These are phyloP conservation scores for Dactylis glomerata DNA, from an alignment of 176 grass and related monocot species.

Conservation along the genomic window DNA sequence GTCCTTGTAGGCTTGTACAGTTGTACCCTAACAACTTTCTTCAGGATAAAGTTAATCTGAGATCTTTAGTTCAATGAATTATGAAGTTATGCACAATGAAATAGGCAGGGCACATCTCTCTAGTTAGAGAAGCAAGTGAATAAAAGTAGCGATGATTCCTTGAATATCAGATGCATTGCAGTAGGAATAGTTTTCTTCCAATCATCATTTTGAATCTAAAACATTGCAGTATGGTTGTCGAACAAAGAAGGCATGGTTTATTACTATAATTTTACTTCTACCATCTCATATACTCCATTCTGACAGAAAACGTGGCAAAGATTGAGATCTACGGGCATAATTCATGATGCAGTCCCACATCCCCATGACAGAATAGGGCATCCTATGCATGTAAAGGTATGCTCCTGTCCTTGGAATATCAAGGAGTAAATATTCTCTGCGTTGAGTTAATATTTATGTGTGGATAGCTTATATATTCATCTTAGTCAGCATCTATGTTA, in stretches of 20 bases:
- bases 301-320: conserved; percentile 89
- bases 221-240: background rate
- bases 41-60: background rate
- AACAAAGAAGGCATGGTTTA: background rate
- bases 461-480: background rate
- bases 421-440: background rate
- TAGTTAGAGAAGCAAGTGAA: conserved; percentile 1
- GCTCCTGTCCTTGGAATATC: background rate
- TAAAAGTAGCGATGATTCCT: background rate
- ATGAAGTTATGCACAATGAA: background rate
- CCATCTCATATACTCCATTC: conserved; percentile 18
- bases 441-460: background rate
- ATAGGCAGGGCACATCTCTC: background rate
- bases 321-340: conserved; percentile 54
- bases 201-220: background rate
- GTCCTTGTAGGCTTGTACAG: background rate
- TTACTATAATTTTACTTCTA: background rate
- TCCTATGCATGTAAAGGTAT: conserved; percentile 96
- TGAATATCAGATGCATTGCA: background rate
- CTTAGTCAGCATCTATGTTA: background rate
- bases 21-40: background rate
- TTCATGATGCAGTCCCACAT: conserved; percentile 82
- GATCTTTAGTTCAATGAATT: background rate
- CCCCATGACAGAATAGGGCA: conserved; percentile 59
- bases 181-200: conserved; percentile 1